Evolutionary conservation across 169 alveolate genomes (phyloP), one percentile per base, ranked within the genome.

Genomic region (Pseudocohnilembus persalinus): DNA sequence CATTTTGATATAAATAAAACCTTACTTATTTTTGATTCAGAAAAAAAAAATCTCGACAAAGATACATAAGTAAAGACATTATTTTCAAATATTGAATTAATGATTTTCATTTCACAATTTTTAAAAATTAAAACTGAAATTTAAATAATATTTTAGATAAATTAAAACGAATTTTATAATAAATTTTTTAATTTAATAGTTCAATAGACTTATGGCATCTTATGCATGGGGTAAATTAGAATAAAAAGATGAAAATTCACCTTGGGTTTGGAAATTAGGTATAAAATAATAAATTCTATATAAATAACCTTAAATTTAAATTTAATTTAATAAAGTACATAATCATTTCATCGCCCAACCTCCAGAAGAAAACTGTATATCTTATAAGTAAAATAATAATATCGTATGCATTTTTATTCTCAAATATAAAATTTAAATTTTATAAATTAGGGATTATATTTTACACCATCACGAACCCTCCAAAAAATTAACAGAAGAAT

Each of bases 1-100:
- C 97, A 94, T 89, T 92, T 94, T 75, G 94, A 94, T 89, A 83
- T 94, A 68, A 91, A 94, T 82, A 94, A 94, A 83, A 94, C 97
- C 26, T 88, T 94, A 20, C 86, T 92, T 26, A 63, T 86, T 65
- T 85, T 82, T 63, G 90, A 86, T 86, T 32, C 86, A 16, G 31
- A 80, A 35, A 79, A 64, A 30, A 73, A 29, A 27, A 31, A 81
- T 31, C 24, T 28, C 30, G 73, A 82, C 11, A 80, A 94, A 88
- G 96, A 84, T 90, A 87, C 93, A 89, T 85, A 80, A 31, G 90
- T 86, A 86, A 74, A 29, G 26, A 16, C n/a, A n/a, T n/a, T n/a
- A n/a, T 74, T 0, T 16, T 79, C n/a, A 32, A 15, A 32, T 49
- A 77, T 20, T 25, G 29, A 34, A 15, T 31, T 77, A 31, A 77